phyloP scores from a whole-genome alignment of 78 protist genomes.

The Mastigamoeba balamuthi region DNA sequence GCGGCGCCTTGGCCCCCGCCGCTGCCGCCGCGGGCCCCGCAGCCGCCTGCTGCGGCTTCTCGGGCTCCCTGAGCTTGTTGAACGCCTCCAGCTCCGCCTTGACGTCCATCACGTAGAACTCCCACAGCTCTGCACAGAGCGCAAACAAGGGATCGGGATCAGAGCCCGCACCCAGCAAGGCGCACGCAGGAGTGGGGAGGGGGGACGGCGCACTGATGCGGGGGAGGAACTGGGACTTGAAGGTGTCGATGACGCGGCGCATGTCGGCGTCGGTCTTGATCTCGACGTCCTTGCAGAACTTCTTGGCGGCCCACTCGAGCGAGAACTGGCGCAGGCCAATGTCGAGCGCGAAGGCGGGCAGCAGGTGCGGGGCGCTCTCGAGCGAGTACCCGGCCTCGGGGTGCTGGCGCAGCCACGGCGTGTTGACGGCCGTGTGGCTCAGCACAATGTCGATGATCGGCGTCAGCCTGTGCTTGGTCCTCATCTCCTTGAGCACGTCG shows the following conservation, averaged over 20 bases:
- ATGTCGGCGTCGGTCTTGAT: neutral
- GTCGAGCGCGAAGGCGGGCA: constrained; percentile 66
- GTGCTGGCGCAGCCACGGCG: constrained; percentile 70
- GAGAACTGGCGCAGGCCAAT: constrained; percentile 32
- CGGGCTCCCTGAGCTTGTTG: no score
- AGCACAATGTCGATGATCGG: constrained; percentile 69
- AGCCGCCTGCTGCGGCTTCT: no score
- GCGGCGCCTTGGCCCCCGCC: no score
- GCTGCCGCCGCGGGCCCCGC: no score
- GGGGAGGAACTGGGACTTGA: neutral
- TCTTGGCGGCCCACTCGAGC: neutral
- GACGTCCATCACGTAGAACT: constrained; percentile 64
- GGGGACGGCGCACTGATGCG: neutral
- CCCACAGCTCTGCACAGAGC: constrained; percentile 56
- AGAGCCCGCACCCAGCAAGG: neutral
- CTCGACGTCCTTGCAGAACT: neutral
- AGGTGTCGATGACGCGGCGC: neutral
- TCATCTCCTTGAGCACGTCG: neutral
- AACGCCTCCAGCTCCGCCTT: constrained; percentile 31
- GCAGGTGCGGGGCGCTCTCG: constrained; percentile 62
- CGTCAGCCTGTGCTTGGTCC: constrained; percentile 5
- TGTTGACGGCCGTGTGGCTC: constrained; percentile 79
- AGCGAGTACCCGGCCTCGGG: constrained; percentile 84
- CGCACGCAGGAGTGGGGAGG: neutral
- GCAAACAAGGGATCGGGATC: neutral